Percentiles rank a stretch among this genome's conserved stretches.
These are phyloP conservation scores for Alternaria sp. DNA, from an alignment of 2,329 filamentous ascomycete species.

Conservation along the genomic window DNA sequence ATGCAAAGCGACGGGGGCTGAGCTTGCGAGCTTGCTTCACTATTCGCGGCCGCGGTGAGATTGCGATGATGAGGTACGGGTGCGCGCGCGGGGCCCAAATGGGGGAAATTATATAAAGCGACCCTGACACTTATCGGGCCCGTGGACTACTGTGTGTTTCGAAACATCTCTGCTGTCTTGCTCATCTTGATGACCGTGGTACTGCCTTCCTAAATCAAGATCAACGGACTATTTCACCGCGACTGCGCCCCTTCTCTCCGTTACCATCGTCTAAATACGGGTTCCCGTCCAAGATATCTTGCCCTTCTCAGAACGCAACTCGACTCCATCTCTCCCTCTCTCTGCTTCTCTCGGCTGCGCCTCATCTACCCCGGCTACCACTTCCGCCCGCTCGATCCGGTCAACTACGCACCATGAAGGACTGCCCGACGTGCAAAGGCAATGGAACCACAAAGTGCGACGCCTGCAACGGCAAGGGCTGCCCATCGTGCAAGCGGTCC, in stretches of 20 bases:
- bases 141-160: conserved; percentile 5
- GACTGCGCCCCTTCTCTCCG: conserved; percentile 10
- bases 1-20: conserved; percentile 13
- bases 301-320: not conserved
- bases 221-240: not conserved
- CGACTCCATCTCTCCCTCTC: not conserved
- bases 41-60: conserved; percentile 15
- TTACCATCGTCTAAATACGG: not conserved
- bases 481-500: conserved; percentile 35
- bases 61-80: conserved; percentile 13
- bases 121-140: conserved; percentile 1
- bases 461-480: conserved; percentile 39
- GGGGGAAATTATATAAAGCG: conserved; percentile 18
- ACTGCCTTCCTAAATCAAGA: not conserved
- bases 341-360: not conserved
- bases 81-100: conserved; percentile 12
- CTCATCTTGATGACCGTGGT: conserved; percentile 6
- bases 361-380: conserved; percentile 10
- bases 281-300: not conserved
- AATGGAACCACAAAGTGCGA: conserved; percentile 44
- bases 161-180: conserved; percentile 1
- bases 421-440: conserved; percentile 44
- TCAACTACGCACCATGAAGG: conserved; percentile 29
- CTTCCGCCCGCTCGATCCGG: conserved; percentile 12
- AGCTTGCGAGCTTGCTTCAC: conserved; percentile 14